A percentile compares a stretch with the other conserved stretches of the same genome.
These are phyloP conservation scores for Eimeria tenella DNA, from an alignment of 169 alveolate species.

Conservation along the genomic window DNA sequence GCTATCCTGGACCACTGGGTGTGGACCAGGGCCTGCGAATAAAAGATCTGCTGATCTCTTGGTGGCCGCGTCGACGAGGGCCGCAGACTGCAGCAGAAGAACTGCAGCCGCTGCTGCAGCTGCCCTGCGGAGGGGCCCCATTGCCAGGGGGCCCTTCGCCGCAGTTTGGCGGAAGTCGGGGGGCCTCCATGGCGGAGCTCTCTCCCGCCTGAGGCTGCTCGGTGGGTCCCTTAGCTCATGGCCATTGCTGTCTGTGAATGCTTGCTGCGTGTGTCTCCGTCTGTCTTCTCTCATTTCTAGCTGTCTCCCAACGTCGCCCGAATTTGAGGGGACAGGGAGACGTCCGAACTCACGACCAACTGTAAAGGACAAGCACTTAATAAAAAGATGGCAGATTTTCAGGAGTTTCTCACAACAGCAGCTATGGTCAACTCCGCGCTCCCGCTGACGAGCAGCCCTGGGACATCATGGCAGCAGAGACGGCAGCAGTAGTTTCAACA, in stretches of 20 bases:
- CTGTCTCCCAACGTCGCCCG: background rate
- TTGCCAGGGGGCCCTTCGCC: no score
- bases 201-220: no score
- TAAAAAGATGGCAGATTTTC: background rate
- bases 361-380: background rate
- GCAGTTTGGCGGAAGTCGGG: no score
- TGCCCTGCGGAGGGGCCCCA: no score
- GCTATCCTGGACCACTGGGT: no score
- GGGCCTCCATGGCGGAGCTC: no score
- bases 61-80: no score
- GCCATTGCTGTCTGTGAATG: background rate
- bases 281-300: background rate
- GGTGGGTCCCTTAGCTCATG: no score
- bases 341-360: background rate
- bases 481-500: conserved; percentile 21
- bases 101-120: no score
- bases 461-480: background rate
- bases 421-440: background rate
- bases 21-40: no score
- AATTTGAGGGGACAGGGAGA: background rate
- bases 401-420: background rate
- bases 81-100: no score
- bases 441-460: background rate
- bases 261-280: background rate
- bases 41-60: no score